Percentiles rank a stretch among this genome's conserved stretches.
Evolutionary conservation across 345 rosid species (phyloP).

Genomic region (Cardamine resedifolia): DNA sequence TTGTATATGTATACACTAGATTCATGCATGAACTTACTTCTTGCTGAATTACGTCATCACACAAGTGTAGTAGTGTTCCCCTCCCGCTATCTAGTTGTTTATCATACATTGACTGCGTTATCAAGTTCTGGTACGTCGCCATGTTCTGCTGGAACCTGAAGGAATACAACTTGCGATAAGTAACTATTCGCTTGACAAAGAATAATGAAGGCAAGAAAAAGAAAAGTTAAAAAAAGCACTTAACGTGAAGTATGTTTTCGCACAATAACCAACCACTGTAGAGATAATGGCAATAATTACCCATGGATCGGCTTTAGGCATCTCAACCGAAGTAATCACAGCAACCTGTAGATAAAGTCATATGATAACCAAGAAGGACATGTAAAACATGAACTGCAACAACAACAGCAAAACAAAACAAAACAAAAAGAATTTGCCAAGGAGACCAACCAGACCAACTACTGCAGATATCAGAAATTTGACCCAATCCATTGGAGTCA

Average conservation of each 20-base stretch:
- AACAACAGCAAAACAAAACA: not conserved
- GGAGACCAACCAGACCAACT: constrained; percentile 81
- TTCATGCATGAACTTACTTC: constrained; percentile 60
- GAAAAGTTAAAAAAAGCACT: constrained; percentile 37
- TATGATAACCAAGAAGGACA: constrained; percentile 4
- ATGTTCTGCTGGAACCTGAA: constrained; percentile 83
- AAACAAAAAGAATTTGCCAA: not conserved
- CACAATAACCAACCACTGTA: constrained; percentile 91
- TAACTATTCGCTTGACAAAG: not conserved
- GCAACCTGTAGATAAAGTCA: constrained; percentile 58
- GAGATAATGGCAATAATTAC: constrained; percentile 84
- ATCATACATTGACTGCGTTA: constrained; percentile 94
- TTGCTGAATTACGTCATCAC: constrained; percentile 98
- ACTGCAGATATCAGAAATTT: constrained; percentile 86
- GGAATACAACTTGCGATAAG: constrained; percentile 27
- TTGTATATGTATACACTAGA: not conserved
- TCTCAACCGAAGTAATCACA: constrained; percentile 68
- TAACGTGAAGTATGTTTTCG: constrained; percentile 97
- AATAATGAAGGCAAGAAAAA: constrained; percentile 2
- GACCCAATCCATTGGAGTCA: constrained; percentile 99
- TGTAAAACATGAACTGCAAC: not conserved
- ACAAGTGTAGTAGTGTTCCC: constrained; percentile 94
- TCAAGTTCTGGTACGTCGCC: constrained; percentile 85
- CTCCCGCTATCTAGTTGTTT: constrained; percentile 95
- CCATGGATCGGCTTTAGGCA: constrained; percentile 84